Evolutionary conservation across 345 rosid species (phyloP).

Genomic region (Gynandropsis gynandra): DNA sequence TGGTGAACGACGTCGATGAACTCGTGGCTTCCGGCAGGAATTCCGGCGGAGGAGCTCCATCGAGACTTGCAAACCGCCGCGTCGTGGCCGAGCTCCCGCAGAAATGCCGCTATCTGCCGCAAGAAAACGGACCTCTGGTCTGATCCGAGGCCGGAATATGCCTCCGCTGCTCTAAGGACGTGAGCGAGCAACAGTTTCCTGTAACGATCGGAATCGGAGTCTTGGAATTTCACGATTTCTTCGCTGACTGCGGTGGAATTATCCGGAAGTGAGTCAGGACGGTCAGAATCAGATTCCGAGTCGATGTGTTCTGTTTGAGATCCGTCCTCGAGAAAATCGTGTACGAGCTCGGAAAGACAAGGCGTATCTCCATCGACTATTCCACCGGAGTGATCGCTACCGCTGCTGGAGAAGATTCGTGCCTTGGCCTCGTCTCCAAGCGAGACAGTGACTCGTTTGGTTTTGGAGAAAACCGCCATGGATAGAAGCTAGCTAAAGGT

Average conservation of each 20-base stretch:
- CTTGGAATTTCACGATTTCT: constrained; percentile 17
- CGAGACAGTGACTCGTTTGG: constrained; percentile 49
- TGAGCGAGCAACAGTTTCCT: constrained; percentile 33
- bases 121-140: constrained; percentile 27
- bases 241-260: constrained; percentile 25
- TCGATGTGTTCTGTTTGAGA: background rate
- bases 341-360: constrained; percentile 63
- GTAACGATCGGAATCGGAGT: constrained; percentile 33
- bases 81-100: constrained; percentile 59
- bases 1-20: constrained; percentile 58
- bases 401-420: constrained; percentile 49
- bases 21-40: constrained; percentile 58
- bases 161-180: constrained; percentile 42
- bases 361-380: constrained; percentile 53
- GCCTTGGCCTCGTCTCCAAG: constrained; percentile 58
- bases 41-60: constrained; percentile 55
- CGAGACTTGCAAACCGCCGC: constrained; percentile 75
- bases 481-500: background rate
- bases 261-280: constrained; percentile 26
- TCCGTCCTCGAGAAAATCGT: constrained; percentile 52
- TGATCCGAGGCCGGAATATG: constrained; percentile 31
- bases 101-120: constrained; percentile 46
- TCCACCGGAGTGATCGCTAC: too few relatives aligned
- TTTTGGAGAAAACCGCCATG: constrained; percentile 24
- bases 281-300: constrained; percentile 42